A percentile compares a stretch with the other conserved stretches of the same genome.
These are phyloP conservation scores for Salix udensis DNA, from an alignment of 345 rosid genomes.

Conservation along the genomic window DNA sequence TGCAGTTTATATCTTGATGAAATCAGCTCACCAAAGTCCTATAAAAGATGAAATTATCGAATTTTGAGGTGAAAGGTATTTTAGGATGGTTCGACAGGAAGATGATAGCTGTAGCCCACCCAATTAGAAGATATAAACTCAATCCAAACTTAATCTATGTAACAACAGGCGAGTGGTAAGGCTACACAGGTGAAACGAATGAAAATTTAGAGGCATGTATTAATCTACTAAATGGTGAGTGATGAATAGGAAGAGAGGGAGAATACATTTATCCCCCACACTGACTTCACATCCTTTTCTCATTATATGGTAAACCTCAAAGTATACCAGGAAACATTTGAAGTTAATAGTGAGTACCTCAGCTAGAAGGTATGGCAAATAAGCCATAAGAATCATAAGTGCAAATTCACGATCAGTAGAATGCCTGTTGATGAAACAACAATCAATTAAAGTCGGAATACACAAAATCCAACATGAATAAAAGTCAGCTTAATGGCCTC, in stretches of 20 bases:
- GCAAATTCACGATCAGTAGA: slow-evolving; percentile 72
- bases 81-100: neutral
- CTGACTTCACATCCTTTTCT: no score
- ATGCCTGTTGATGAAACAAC: slow-evolving; percentile 41
- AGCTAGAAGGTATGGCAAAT: slow-evolving; percentile 60
- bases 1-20: neutral
- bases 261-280: neutral
- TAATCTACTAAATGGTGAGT: neutral
- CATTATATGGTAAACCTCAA: neutral
- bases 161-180: no score
- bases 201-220: no score
- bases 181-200: no score
- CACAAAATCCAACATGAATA: neutral
- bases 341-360: slow-evolving; percentile 40
- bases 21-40: neutral
- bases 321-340: neutral
- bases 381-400: slow-evolving; percentile 65
- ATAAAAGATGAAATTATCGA: neutral
- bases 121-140: no score
- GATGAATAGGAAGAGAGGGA: neutral
- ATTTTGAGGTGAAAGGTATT: neutral
- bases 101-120: neutral
- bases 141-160: no score
- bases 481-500: neutral
- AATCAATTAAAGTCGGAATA: neutral